Base-by-base conservation (phyloP, 2,329 filamentous ascomycete genomes). In the Scedosporium dehoogii region DNA sequence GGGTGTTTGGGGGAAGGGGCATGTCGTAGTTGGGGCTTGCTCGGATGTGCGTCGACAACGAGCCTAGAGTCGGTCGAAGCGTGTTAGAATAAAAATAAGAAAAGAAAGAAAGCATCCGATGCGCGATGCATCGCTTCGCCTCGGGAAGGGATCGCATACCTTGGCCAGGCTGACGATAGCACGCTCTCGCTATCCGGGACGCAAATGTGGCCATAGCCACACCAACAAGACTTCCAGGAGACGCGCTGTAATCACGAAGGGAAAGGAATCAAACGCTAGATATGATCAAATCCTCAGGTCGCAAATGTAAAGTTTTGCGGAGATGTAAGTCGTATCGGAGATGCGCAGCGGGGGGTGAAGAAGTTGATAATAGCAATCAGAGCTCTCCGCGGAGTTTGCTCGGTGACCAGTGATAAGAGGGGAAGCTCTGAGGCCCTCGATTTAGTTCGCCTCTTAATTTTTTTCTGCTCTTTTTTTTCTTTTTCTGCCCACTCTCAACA, bases 151-250 rank as follows among this genome's bases (percentile, higher is more conserved):
- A 6, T 21, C 21, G 23, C 23, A 33, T 60, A 60, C 59, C 59
- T 60, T 53, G 59, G 18, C 42, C 25, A 18, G 27, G 25, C 21
- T 60, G 59, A 60, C 59, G 59, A 23, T 38, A 53, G 25, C 42
- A 60, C 33, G 46, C 44, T 44, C 59, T 60, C 59, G 44, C 59
- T 16, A 60, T 21, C n/a, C 29, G 25, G 42, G 59, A 44, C 27
- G 41, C 44, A 53, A 60, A 51, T 27, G 59, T 38, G 59, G 59
- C 59, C 59, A 60, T 60, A 51, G 44, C 59, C 59, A 60, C 51
- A 55, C 21, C 51, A 16, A 27, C 42, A n/a, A 18, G 59, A 23
- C 16, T 9, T 53, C 25, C 25, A 27, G 18, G 27, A 18, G 25
- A 6, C 23, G n/a, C 48, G 16, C 44, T 27, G 14, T 33, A 10